A percentile compares a stretch with the other conserved stretches of the same genome.
Conservation (phyloP, 371 early-diverging fungal species). For the Batrachochytrium dendrobatidis region DNA sequence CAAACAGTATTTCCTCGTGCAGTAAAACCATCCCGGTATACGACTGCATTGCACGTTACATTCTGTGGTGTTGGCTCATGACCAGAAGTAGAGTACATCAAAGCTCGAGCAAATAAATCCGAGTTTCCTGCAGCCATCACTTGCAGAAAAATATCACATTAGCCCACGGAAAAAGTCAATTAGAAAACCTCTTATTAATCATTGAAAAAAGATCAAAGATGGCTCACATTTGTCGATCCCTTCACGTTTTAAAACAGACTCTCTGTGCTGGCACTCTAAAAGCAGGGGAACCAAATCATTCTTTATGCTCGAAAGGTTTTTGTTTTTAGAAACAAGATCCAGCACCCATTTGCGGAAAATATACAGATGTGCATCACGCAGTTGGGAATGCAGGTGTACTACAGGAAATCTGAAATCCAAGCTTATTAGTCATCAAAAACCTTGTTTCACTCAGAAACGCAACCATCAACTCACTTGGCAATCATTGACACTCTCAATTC, state of each 20-base stretch:
- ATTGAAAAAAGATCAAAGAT: neutral
- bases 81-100: conserved; percentile 19
- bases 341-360: conserved; percentile 85
- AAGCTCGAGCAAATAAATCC: conserved; percentile 25
- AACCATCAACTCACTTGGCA: neutral
- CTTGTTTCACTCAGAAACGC: neutral
- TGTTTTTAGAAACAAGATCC: conserved; percentile 62
- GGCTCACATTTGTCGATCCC: conserved; percentile 55
- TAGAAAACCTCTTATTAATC: neutral
- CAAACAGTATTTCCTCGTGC: conserved; percentile 79
- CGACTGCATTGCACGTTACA: conserved; percentile 51
- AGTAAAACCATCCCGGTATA: conserved; percentile 45
- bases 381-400: conserved; percentile 61
- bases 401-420: conserved; percentile 54
- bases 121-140: conserved; percentile 10
- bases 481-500: neutral
- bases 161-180: neutral
- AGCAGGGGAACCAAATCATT: conserved; percentile 80
- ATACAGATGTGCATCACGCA: conserved; percentile 85
- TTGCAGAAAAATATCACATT: neutral
- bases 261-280: conserved; percentile 44
- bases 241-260: conserved; percentile 56
- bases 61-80: conserved; percentile 6
- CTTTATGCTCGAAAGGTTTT: conserved; percentile 61
- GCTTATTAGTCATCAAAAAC: neutral